Conservation (phyloP, 192 early-diverging fungal species). For the Haplosporangium gracile region DNA sequence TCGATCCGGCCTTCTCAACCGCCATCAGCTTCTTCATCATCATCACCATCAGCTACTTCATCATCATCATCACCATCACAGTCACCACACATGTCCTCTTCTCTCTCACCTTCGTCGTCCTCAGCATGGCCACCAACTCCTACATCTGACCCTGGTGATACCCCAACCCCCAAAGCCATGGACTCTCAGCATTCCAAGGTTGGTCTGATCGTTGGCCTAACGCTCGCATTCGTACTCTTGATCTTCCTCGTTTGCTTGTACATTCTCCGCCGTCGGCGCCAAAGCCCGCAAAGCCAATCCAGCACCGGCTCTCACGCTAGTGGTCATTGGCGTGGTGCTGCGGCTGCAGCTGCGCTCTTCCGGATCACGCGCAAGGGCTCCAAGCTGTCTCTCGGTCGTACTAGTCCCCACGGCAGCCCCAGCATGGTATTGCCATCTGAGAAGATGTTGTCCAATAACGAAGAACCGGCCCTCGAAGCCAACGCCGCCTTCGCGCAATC, state of each 20-base stretch:
- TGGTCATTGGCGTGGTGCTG: constrained; percentile 4
- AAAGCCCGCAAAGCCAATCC: neutral
- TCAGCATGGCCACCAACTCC: neutral
- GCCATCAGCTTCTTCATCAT: neutral
- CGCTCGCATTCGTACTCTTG: neutral
- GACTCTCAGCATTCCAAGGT: neutral
- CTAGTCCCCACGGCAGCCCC: neutral
- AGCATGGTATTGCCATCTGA: neutral
- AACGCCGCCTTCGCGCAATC: neutral
- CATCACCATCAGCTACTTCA: neutral
- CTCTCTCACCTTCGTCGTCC: neutral
- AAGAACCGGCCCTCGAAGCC: neutral
- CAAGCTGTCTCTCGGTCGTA: neutral
- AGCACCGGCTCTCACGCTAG: neutral
- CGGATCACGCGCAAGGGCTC: constrained; percentile 13
- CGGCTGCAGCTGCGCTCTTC: neutral
- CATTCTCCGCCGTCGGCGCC: neutral
- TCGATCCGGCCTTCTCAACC: neutral
- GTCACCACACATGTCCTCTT: neutral
- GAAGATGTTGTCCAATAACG: neutral
- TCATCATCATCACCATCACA: neutral
- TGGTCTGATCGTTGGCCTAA: constrained; percentile 18
- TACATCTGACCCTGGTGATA: neutral
- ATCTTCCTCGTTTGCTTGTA: neutral
- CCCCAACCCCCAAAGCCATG: neutral